Evolutionary conservation across 148 eudicot genomes (phyloP).

Genomic region (Arbutus unedo): DNA sequence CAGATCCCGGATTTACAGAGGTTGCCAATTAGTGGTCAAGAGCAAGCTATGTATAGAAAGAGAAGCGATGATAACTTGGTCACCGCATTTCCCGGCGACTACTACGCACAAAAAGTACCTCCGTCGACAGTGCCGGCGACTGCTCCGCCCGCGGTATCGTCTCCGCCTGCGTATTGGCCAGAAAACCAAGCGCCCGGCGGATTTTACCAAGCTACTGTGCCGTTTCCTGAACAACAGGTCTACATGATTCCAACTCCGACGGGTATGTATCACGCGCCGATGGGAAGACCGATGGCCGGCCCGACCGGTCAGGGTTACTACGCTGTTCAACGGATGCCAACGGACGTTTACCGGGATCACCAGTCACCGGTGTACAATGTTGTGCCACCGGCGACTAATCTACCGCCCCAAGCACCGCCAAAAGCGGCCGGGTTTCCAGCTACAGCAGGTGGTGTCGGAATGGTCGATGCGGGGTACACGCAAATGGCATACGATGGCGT

Average conservation of each 20-base stretch:
- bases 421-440: slow-evolving; percentile 37
- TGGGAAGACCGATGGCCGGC: slow-evolving; percentile 42
- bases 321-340: slow-evolving; percentile 50
- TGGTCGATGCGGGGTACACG: slow-evolving; percentile 36
- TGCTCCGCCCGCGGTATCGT: slow-evolving; percentile 15
- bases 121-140: slow-evolving; percentile 25
- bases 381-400: slow-evolving; percentile 22
- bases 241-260: slow-evolving; percentile 68
- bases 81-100: slow-evolving; percentile 39
- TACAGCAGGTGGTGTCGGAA: slow-evolving; percentile 17
- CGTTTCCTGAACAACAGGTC: slow-evolving; percentile 40
- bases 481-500: slow-evolving; percentile 65
- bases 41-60: slow-evolving; percentile 34
- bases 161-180: slow-evolving; percentile 44
- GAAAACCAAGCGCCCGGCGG: slow-evolving; percentile 37
- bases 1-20: slow-evolving; percentile 58
- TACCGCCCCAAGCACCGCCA: slow-evolving; percentile 26
- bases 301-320: slow-evolving; percentile 58
- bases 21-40: slow-evolving; percentile 49
- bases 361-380: slow-evolving; percentile 40
- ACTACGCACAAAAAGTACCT: slow-evolving; percentile 30
- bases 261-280: slow-evolving; percentile 47
- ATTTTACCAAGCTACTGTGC: slow-evolving; percentile 22
- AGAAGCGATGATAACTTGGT: slow-evolving; percentile 41
- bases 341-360: slow-evolving; percentile 47